Conservation (phyloP, 2,329 filamentous ascomycete species). For the Aspergillus candidus region DNA sequence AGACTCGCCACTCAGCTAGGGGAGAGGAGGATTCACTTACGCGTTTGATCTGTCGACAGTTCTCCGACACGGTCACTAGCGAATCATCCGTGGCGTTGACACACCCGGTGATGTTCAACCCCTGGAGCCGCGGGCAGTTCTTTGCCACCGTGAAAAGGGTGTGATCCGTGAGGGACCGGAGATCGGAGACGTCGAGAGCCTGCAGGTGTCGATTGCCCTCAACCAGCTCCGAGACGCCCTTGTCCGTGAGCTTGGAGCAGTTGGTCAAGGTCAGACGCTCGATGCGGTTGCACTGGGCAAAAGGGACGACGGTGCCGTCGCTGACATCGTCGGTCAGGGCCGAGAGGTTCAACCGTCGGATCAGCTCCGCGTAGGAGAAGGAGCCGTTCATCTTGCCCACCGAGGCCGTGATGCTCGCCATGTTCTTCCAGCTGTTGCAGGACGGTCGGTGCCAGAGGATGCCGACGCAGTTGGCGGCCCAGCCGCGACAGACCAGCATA, state of each 20-base stretch:
- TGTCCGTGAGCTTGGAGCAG: slow-evolving; percentile 78
- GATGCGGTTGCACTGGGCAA: slow-evolving; percentile 79
- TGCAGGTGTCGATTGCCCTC: slow-evolving; percentile 73
- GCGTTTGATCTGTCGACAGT: slow-evolving; percentile 79
- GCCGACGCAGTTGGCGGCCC: slow-evolving; percentile 88
- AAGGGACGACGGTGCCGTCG: slow-evolving; percentile 79
- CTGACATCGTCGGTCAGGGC: slow-evolving; percentile 69
- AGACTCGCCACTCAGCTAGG: slow-evolving; percentile 3
- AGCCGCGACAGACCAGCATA: slow-evolving; percentile 90
- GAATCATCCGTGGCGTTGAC: slow-evolving; percentile 79
- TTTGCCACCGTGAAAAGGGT: slow-evolving; percentile 72
- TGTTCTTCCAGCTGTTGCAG: slow-evolving; percentile 78
- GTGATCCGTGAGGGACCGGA: slow-evolving; percentile 72
- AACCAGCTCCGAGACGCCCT: slow-evolving; percentile 72
- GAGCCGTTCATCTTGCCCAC: slow-evolving; percentile 67
- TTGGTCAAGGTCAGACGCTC: slow-evolving; percentile 90
- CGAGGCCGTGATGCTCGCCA: slow-evolving; percentile 73
- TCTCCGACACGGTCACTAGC: slow-evolving; percentile 71
- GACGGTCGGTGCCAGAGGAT: slow-evolving; percentile 90
- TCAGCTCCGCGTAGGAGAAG: slow-evolving; percentile 83
- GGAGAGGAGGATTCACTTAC: slow-evolving; percentile 44
- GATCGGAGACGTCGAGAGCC: slow-evolving; percentile 81
- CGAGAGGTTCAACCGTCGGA: slow-evolving; percentile 87
- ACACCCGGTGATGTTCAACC: slow-evolving; percentile 87
- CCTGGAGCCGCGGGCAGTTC: slow-evolving; percentile 79